A percentile compares a stretch with the other conserved stretches of the same genome.
Conservation (phyloP, 2,329 filamentous ascomycete species). For the Dothiorella sarmentorum region DNA sequence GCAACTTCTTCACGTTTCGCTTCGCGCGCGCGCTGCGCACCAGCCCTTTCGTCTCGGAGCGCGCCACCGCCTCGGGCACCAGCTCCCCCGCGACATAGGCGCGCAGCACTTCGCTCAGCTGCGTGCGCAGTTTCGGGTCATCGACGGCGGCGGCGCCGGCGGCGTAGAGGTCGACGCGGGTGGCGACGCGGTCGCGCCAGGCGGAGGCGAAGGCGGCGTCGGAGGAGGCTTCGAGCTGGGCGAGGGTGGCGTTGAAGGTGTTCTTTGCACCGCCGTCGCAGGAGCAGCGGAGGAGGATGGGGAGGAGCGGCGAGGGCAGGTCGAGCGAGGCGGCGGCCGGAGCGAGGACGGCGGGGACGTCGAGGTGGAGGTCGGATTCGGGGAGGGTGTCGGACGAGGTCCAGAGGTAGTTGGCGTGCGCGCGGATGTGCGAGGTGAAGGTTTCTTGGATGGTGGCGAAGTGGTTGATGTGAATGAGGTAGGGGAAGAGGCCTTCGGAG, state of each 20-base stretch:
- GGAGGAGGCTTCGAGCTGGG: conserved; percentile 28
- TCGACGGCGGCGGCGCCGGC: conserved; percentile 25
- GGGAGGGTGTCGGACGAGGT: neutral
- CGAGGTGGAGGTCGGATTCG: neutral
- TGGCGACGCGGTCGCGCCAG: conserved; percentile 32
- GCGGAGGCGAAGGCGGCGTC: conserved; percentile 30
- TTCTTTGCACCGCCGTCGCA: conserved; percentile 3
- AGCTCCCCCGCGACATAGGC: conserved; percentile 33
- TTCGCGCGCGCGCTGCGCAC: conserved; percentile 30
- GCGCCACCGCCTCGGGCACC: conserved; percentile 31
- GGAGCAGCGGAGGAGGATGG: conserved; percentile 10
- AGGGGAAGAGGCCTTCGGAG: conserved; percentile 11
- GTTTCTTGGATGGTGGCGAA: neutral
- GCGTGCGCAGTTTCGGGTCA: conserved; percentile 32
- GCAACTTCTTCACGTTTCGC: conserved; percentile 32
- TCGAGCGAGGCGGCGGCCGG: neutral
- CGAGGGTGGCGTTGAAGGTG: conserved; percentile 19
- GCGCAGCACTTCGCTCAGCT: conserved; percentile 33
- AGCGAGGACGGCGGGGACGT: neutral
- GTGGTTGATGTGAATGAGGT: conserved; percentile 3
- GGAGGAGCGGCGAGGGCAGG: conserved; percentile 5
- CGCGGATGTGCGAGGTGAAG: neutral
- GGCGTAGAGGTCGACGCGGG: conserved; percentile 28
- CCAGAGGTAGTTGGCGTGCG: neutral
- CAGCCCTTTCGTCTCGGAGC: conserved; percentile 31